Evolutionary conservation across 176 grass and related monocot genomes (phyloP).

Genomic region (Rhynchospora pubera): DNA sequence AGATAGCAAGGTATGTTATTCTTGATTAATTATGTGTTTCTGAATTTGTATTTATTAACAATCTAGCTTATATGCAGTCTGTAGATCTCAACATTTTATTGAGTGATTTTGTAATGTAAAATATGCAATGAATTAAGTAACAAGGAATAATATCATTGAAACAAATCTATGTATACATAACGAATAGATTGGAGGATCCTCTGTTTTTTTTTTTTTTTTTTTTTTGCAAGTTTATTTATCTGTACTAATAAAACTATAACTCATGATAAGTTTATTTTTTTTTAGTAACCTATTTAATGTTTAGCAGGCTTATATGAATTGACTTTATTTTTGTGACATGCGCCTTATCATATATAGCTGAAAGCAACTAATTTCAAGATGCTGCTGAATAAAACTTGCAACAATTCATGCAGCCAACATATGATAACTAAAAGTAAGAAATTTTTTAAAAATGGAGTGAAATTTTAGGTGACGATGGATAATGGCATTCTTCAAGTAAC

Average conservation of each 20-base stretch:
- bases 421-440: not conserved
- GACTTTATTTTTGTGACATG: not conserved
- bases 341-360: not conserved
- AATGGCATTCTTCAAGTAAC: conserved; percentile 66
- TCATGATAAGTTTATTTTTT: not conserved
- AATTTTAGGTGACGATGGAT: conserved; percentile 50
- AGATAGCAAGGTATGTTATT: conserved; percentile 10
- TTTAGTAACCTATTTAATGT: not conserved
- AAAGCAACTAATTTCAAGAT: not conserved
- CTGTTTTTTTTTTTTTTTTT: not conserved
- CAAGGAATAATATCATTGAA: no score
- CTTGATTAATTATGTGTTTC: no score
- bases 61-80: not conserved
- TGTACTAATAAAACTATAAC: not conserved
- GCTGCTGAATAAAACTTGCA: not conserved
- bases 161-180: no score
- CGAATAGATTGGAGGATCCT: not conserved
- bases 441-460: not conserved
- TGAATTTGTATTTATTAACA: no score
- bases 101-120: not conserved
- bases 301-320: not conserved
- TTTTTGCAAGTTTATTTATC: not conserved
- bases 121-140: not conserved
- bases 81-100: not conserved
- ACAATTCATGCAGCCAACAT: not conserved